Evolutionary conservation across 371 early-diverging fungal species (phyloP).

Genomic region (Homolaphlyctis polyrhiza): DNA sequence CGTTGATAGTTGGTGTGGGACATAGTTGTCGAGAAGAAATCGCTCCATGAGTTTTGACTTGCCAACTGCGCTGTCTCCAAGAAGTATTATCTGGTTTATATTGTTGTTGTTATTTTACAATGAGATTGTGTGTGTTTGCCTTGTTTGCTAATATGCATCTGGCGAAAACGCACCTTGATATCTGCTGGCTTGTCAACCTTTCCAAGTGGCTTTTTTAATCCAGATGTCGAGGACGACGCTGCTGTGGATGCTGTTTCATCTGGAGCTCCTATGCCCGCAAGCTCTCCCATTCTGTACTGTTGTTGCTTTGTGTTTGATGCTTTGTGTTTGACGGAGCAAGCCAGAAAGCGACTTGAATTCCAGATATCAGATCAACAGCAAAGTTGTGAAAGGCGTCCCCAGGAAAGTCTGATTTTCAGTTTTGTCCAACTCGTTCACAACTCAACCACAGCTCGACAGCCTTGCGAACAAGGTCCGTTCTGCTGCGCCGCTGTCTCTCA

Average conservation of each 20-base stretch:
- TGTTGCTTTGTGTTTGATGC: neutral
- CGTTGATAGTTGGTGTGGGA: constrained; percentile 42
- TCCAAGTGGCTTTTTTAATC: constrained; percentile 6
- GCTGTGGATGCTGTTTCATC: neutral
- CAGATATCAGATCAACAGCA: neutral
- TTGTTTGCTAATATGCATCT: neutral
- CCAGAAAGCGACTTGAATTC: neutral
- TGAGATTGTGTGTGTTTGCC: neutral
- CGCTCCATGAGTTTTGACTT: constrained; percentile 58
- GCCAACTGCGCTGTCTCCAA: constrained; percentile 64
- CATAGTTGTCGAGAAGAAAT: constrained; percentile 43
- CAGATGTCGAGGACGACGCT: neutral
- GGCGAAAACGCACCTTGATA: constrained; percentile 2
- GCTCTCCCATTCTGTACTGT: too few relatives aligned
- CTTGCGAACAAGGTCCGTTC: constrained; percentile 87
- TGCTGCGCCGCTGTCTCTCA: constrained; percentile 74
- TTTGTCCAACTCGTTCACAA: neutral
- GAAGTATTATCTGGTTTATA: constrained; percentile 42
- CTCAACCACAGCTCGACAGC: constrained; percentile 3
- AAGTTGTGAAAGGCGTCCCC: neutral
- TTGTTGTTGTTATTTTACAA: neutral
- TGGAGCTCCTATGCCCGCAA: too few relatives aligned
- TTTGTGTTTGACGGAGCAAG: neutral
- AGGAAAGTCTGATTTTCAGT: neutral
- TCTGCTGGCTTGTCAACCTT: constrained; percentile 10